Evolutionary conservation across 352 stramenopile species (phyloP).

Genomic region (Globisporangium paddicum): DNA sequence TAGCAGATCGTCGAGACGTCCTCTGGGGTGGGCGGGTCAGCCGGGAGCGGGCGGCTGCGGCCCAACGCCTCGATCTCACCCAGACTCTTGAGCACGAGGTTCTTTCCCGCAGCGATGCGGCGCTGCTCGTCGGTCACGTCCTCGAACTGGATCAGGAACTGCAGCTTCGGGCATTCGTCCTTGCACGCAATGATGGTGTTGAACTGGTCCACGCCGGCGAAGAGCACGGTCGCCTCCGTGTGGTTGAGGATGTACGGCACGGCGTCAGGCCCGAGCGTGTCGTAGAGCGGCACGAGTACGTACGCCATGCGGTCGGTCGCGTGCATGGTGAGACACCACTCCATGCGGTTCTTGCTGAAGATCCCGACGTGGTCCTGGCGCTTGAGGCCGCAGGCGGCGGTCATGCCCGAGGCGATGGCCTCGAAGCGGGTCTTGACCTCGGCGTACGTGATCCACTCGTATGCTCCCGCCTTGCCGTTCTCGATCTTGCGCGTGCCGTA

Average conservation of each 20-base stretch:
- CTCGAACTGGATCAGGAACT: constrained; percentile 58
- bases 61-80: constrained; percentile 34
- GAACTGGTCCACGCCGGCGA: constrained; percentile 57
- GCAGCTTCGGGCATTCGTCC: constrained; percentile 36
- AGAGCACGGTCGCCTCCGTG: constrained; percentile 51
- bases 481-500: constrained; percentile 41
- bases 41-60: constrained; percentile 29
- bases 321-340: constrained; percentile 57
- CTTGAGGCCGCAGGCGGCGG: constrained; percentile 22
- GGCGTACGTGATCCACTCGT: constrained; percentile 56
- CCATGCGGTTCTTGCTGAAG: constrained; percentile 65
- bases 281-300: constrained; percentile 69
- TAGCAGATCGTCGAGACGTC: constrained; percentile 95
- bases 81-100: constrained; percentile 38
- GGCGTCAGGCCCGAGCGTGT: constrained; percentile 68
- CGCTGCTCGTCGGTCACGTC: constrained; percentile 31
- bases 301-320: constrained; percentile 63
- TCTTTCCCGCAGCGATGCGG: constrained; percentile 17
- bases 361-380: constrained; percentile 54
- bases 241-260: constrained; percentile 75
- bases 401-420: constrained; percentile 35
- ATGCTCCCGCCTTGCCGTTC: constrained; percentile 36
- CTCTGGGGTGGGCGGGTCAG: constrained; percentile 40
- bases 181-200: constrained; percentile 52
- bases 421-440: constrained; percentile 37